Percentiles rank a stretch among this genome's conserved stretches.
Conservation (phyloP, 306 rosid species). For the Leucaena leucocephala region DNA sequence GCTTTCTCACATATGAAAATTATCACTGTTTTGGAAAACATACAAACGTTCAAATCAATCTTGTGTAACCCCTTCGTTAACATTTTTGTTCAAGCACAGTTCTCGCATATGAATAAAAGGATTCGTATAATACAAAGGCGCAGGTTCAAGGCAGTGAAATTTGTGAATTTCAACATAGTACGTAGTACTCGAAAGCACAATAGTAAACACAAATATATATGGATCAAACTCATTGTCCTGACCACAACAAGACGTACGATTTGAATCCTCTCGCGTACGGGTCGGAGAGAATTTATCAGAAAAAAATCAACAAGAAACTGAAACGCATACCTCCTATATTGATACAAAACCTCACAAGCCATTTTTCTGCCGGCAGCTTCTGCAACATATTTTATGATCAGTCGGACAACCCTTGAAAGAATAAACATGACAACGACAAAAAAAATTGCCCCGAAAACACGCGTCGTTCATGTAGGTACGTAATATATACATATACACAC, state of each 20-base stretch:
- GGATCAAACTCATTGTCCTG: background rate
- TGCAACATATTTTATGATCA: too few relatives aligned
- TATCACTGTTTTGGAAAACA: background rate
- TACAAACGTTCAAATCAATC: background rate
- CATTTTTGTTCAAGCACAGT: background rate
- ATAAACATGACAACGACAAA: too few relatives aligned
- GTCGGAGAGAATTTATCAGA: background rate
- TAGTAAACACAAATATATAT: background rate
- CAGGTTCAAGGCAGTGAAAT: background rate
- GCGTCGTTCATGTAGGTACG: too few relatives aligned
- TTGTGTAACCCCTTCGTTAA: background rate
- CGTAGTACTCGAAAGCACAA: background rate
- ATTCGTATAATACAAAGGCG: too few relatives aligned
- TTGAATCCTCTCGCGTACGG: too few relatives aligned
- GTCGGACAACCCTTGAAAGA: too few relatives aligned
- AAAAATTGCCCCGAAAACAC: too few relatives aligned
- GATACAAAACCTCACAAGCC: too few relatives aligned
- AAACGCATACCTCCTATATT: background rate
- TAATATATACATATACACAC: too few relatives aligned
- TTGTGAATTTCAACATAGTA: background rate
- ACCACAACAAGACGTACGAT: background rate
- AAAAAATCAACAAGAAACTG: background rate
- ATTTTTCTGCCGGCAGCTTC: too few relatives aligned
- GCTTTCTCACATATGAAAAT: background rate
- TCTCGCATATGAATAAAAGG: too few relatives aligned